Evolutionary conservation across 495 filamentous ascomycete species (phyloP).

Genomic region (Talaromyces proteolyticus): DNA sequence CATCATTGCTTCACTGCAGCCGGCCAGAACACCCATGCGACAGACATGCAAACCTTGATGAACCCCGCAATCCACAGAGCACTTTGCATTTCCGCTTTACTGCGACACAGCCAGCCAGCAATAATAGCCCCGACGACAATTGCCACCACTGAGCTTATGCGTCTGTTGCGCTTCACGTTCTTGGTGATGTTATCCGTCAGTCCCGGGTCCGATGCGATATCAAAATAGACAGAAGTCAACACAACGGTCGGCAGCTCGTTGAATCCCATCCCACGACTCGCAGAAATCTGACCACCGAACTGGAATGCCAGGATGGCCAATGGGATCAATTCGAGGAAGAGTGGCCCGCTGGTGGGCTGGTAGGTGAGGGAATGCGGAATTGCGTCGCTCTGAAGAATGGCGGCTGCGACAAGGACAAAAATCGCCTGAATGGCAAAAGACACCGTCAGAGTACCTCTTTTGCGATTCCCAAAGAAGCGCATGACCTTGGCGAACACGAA

Average conservation of each 20-base stretch:
- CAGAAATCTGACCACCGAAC: slow-evolving; percentile 63
- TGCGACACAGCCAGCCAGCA: slow-evolving; percentile 58
- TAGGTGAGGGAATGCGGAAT: slow-evolving; percentile 33
- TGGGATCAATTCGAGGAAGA: slow-evolving; percentile 46
- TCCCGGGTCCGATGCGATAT: slow-evolving; percentile 56
- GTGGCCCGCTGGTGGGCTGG: slow-evolving; percentile 19
- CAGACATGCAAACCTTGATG: slow-evolving; percentile 44
- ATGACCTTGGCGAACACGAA: slow-evolving; percentile 37
- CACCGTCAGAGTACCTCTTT: slow-evolving; percentile 45
- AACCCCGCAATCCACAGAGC: slow-evolving; percentile 55
- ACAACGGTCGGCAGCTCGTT: slow-evolving; percentile 71
- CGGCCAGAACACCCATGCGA: slow-evolving; percentile 39
- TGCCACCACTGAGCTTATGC: slow-evolving; percentile 49
- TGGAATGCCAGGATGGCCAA: slow-evolving; percentile 66
- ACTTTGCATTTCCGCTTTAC: slow-evolving; percentile 44
- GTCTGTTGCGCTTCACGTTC: slow-evolving; percentile 61
- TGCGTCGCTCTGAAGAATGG: slow-evolving; percentile 44
- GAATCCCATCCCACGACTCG: slow-evolving; percentile 55
- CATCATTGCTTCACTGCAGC: slow-evolving; percentile 8
- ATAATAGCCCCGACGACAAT: slow-evolving; percentile 56
- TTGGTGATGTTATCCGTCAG: slow-evolving; percentile 34
- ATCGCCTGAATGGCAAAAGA: slow-evolving; percentile 54
- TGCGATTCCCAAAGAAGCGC: slow-evolving; percentile 26
- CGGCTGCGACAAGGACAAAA: slow-evolving; percentile 52
- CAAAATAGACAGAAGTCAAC: slow-evolving; percentile 64